Base-by-base conservation (phyloP, 2,329 filamentous ascomycete genomes). In the Aquanectria penicillioides region DNA sequence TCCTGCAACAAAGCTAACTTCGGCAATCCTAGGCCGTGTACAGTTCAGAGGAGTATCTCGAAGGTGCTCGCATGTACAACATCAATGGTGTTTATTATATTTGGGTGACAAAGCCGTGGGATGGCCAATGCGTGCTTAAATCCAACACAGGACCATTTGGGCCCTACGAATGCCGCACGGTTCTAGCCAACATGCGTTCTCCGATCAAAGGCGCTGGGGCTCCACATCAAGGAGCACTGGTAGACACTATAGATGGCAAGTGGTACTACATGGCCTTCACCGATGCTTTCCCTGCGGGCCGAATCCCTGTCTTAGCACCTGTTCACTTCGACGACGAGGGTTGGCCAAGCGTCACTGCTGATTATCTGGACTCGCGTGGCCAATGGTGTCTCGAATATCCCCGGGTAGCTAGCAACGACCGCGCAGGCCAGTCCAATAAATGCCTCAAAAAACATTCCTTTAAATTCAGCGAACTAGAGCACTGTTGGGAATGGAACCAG, bases 191-290 rank as follows among this genome's bases (percentile, higher is more conserved):
- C 28, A 75, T 82, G 10, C 36, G 63, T 0, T 72, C 78, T 0
- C 81, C 83, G 0, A 65, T 86, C 0, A 47, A 75, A 0, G 38
- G 74, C 9, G 77, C 78, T 0, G 83, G 83, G 1, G 69, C 69
- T 11, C 78, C 81, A 0, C 82, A 86, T 57, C 86, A 88, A 66
- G 85, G 85, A 0, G 80, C 81, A 12, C 71, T 88, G 3, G 78
- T 88, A 1, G 77, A 84, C 22, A 85, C 82, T 0, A 77, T 78
- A 1, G 69, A 76, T 6, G 82, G 82, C 0, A 71, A 81, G 12
- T 88, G 85, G 84, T 86, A 83, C 64, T 88, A 84, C 62, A 81
- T 86, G 70, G 78, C 81, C 0, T 88, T 87, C 64, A 70, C 80
- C 5, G 82, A 84, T 62, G 75, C 77, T 0, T 88, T 84, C 48